phyloP scores from a whole-genome alignment of 2,329 filamentous ascomycete genomes.

The Nothomitra cinnamomea region DNA sequence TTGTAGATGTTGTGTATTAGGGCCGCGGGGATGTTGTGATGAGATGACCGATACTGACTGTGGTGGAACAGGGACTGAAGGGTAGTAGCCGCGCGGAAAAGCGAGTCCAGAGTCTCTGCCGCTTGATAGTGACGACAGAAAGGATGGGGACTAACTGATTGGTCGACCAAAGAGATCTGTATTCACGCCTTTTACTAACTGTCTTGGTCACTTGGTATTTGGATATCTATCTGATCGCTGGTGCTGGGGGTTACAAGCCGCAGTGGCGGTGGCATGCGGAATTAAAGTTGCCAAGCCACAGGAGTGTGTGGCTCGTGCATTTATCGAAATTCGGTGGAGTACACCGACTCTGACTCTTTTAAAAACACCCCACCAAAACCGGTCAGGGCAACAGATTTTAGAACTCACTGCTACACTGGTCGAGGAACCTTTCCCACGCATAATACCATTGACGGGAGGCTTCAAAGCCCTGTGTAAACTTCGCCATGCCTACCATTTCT shows the following conservation, averaged over 20 bases:
- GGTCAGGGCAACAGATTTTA: neutral
- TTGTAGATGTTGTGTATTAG: neutral
- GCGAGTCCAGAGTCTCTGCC: neutral
- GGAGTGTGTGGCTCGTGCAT: neutral
- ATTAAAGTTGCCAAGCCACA: neutral
- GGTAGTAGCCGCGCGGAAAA: conserved; percentile 1
- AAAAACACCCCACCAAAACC: conserved; percentile 1
- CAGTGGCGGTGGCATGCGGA: neutral
- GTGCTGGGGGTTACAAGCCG: conserved; percentile 18
- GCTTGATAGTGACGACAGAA: neutral
- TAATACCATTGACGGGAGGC: neutral
- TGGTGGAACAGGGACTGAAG: neutral
- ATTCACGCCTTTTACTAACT: neutral
- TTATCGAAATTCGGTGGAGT: conserved; percentile 13
- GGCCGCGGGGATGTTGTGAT: conserved; percentile 2
- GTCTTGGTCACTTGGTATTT: neutral
- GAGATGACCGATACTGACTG: neutral
- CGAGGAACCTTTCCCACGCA: too few relatives aligned
- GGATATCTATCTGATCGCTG: neutral
- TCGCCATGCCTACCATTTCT: conserved; percentile 76
- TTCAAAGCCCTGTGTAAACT: neutral
- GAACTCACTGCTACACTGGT: neutral
- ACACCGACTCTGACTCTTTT: conserved; percentile 11
- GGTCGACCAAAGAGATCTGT: neutral
- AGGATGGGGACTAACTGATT: neutral